Evolutionary conservation across 306 rosid genomes (phyloP).

Genomic region (Potentilla sterilis): DNA sequence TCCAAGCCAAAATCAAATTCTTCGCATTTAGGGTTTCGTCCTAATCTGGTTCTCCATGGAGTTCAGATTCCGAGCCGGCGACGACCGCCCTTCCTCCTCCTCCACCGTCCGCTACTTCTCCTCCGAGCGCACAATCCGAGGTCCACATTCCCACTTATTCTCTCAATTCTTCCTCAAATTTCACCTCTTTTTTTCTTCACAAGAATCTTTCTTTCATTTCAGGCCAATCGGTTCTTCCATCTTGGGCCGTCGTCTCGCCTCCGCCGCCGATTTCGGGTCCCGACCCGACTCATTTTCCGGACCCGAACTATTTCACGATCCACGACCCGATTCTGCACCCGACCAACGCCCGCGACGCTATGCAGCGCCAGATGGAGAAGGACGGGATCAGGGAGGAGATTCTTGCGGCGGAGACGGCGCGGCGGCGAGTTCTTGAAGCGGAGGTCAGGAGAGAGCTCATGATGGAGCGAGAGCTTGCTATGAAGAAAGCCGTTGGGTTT

Average conservation of each 20-base stretch:
- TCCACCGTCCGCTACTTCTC: conserved; percentile 10
- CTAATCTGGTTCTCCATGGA: conserved; percentile 29
- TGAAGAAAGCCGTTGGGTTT: conserved; percentile 13
- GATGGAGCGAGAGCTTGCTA: conserved; percentile 34
- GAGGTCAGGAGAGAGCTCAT: conserved; percentile 54
- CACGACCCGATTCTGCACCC: conserved; percentile 5
- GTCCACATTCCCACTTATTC: neutral
- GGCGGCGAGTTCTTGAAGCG: conserved; percentile 45
- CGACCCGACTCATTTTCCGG: neutral
- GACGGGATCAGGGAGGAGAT: conserved; percentile 47
- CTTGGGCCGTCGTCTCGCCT: neutral
- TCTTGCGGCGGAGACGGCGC: conserved; percentile 24
- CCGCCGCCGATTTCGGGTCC: neutral
- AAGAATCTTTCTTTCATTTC: neutral
- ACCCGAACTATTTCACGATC: neutral
- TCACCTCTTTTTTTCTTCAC: neutral
- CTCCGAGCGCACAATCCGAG: conserved; percentile 17
- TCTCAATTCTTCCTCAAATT: neutral
- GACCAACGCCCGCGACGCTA: conserved; percentile 6
- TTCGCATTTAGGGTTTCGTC: neutral
- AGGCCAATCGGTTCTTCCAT: neutral
- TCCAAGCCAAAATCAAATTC: neutral
- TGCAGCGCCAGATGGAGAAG: conserved; percentile 42
- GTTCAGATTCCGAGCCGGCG: conserved; percentile 40
- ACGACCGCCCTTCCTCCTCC: conserved; percentile 15